phyloP scores from a whole-genome alignment of 345 rosid genomes.

The Pistacia integerrima region DNA sequence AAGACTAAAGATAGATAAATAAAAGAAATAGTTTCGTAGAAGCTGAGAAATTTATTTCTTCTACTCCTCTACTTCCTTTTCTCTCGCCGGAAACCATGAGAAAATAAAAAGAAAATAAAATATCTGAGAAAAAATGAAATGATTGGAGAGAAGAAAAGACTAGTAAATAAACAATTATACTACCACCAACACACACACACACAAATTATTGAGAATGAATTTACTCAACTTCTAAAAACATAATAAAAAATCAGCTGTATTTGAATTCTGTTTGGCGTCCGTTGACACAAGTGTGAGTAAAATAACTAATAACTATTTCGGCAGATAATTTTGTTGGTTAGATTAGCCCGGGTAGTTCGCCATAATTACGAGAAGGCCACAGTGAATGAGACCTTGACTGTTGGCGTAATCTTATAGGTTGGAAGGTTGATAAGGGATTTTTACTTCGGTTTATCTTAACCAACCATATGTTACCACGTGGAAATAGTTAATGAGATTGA shows the following conservation, averaged over 20 bases:
- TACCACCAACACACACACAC: background rate
- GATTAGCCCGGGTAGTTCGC: background rate
- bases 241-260: slow-evolving; percentile 27
- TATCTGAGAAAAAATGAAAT: background rate
- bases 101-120: background rate
- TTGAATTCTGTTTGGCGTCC: slow-evolving; percentile 50
- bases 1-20: slow-evolving; percentile 1
- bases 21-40: slow-evolving; percentile 69
- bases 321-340: background rate
- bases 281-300: slow-evolving; percentile 34
- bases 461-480: background rate
- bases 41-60: slow-evolving; percentile 74
- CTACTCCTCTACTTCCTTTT: slow-evolving; percentile 82
- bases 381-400: background rate
- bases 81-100: slow-evolving; percentile 74
- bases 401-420: slow-evolving; percentile 16
- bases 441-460: background rate
- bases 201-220: slow-evolving; percentile 9
- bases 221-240: background rate
- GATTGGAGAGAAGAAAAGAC: slow-evolving; percentile 16
- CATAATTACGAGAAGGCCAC: background rate
- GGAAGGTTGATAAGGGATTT: background rate
- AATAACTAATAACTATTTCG: background rate
- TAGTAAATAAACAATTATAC: background rate
- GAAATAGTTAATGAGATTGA: background rate